Percentiles rank a stretch among this genome's conserved stretches.
Conservation (phyloP, 371 early-diverging fungal species). For the Mucor velutinosus region DNA sequence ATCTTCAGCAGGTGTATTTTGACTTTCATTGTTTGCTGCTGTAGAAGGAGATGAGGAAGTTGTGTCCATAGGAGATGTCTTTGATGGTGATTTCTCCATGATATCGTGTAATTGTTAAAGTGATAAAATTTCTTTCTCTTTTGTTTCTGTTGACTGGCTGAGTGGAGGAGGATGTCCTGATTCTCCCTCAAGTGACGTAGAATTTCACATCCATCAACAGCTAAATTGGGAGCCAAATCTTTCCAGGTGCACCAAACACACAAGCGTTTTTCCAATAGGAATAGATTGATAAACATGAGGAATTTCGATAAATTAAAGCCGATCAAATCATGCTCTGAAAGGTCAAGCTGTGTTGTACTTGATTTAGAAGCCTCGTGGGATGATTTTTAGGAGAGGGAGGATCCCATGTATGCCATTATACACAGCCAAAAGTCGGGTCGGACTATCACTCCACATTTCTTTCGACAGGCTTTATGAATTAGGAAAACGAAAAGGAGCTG, state of each 20-base stretch:
- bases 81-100: neutral
- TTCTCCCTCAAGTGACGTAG: no score
- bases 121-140: neutral
- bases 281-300: neutral
- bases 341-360: conserved; percentile 3
- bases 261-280: neutral
- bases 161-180: neutral
- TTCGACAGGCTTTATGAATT: neutral
- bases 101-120: neutral
- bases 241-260: neutral
- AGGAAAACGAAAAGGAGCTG: neutral
- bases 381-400: neutral
- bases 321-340: conserved; percentile 1
- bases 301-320: neutral
- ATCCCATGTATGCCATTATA: neutral
- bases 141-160: neutral
- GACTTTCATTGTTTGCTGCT: neutral
- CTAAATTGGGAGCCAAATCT: no score
- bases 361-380: conserved; percentile 4
- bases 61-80: conserved; percentile 2
- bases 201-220: no score
- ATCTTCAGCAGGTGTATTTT: neutral
- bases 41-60: neutral
- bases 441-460: conserved; percentile 1
- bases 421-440: neutral